Evolutionary conservation across 2,329 filamentous ascomycete genomes (phyloP), one percentile per base, ranked within the genome.

Genomic region (Gnomoniopsis sp.): DNA sequence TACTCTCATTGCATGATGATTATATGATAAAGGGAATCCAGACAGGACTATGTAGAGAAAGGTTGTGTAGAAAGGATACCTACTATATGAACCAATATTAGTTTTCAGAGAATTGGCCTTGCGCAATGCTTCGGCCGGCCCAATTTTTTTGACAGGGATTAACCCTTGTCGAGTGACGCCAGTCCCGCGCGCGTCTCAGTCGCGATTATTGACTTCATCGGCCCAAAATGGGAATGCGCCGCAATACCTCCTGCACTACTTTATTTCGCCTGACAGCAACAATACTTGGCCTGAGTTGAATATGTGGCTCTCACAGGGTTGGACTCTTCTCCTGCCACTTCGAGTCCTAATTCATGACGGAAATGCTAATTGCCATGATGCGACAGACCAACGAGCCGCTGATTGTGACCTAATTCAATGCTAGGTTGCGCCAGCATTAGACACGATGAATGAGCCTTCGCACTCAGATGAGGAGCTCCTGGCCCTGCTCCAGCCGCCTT

Each of bases 1-100:
- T 10, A 57, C 36, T 58, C 60, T 62, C 60, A 62, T 62, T n/a
- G 53, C 60, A 62, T 62, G 22, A 47, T 52, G 44, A 47, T 21
- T 22, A 10, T 4, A 44, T 17, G 11, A 6, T 2, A 19, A 11
- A n/a, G 19, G 3, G n/a, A 19, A 10, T 19, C 41, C 10, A 41
- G 4, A n/a, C 38, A 15, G n/a, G 38, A 41, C 12, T 15, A 3
- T 15, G n/a, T n/a, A n/a, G n/a, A n/a, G n/a, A n/a, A n/a, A n/a
- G n/a, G n/a, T n/a, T n/a, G n/a, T n/a, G n/a, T n/a, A n/a, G n/a
- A n/a, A n/a, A n/a, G n/a, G n/a, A n/a, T n/a, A n/a, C n/a, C n/a
- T n/a, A n/a, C n/a, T n/a, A n/a, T n/a, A n/a, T n/a, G n/a, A n/a
- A n/a, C n/a, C n/a, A n/a, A n/a, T n/a, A n/a, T n/a, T n/a, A n/a